Conservation (phyloP, 2,329 filamentous ascomycete genomes). For the Aspergillus flavus region DNA sequence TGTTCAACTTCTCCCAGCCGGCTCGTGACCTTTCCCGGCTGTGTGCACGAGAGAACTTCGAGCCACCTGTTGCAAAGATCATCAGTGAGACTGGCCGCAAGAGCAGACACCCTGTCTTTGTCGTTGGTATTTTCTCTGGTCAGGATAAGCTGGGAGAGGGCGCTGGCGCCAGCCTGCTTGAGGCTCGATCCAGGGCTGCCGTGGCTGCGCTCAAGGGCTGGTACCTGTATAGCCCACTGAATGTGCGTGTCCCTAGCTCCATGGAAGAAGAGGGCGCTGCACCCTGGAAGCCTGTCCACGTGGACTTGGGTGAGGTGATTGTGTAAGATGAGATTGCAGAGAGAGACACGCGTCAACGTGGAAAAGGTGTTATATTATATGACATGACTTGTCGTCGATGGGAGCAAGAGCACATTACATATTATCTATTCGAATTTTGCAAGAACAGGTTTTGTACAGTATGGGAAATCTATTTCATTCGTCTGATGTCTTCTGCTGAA, state of each 20-base stretch:
- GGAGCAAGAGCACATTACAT: slow-evolving; percentile 21
- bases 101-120: slow-evolving; percentile 84
- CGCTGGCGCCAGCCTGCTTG: slow-evolving; percentile 74
- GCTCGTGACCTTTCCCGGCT: slow-evolving; percentile 80
- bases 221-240: slow-evolving; percentile 88
- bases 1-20: slow-evolving; percentile 85
- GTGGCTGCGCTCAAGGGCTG: slow-evolving; percentile 87
- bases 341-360: slow-evolving; percentile 11
- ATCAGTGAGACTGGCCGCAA: slow-evolving; percentile 86
- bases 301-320: slow-evolving; percentile 73
- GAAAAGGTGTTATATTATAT: slow-evolving; percentile 21
- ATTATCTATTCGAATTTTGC: slow-evolving; percentile 34
- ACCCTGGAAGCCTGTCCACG: slow-evolving; percentile 67
- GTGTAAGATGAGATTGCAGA: slow-evolving; percentile 37
- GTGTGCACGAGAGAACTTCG: slow-evolving; percentile 87
- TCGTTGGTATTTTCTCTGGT: slow-evolving; percentile 93
- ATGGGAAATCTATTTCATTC: slow-evolving; percentile 40
- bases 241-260: slow-evolving; percentile 69
- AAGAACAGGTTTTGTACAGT: slow-evolving; percentile 43
- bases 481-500: slow-evolving; percentile 33
- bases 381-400: slow-evolving; percentile 13
- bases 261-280: slow-evolving; percentile 63
- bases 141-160: slow-evolving; percentile 90
- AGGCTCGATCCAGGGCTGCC: slow-evolving; percentile 76
- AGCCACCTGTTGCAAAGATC: slow-evolving; percentile 80